Conservation (phyloP, 2,329 filamentous ascomycete species). For the Lachnellula cervina region DNA sequence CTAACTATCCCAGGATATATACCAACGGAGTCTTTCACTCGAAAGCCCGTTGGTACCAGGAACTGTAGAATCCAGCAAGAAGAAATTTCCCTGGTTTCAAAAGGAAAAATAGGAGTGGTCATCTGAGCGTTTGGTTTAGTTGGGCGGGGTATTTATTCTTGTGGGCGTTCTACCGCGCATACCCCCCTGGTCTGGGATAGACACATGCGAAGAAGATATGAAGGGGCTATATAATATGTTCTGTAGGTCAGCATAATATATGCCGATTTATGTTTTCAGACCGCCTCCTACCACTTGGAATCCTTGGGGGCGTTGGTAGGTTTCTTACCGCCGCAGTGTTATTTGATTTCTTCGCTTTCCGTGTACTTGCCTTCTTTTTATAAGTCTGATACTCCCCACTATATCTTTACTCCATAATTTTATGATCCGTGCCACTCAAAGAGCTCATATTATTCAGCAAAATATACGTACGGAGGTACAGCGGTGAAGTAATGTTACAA, state of each 20-base stretch:
- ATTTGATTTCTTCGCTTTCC: too few species aligned
- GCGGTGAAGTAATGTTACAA: too few species aligned
- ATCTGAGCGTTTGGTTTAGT: neutral
- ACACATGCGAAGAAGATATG: neutral
- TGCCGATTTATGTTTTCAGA: too few species aligned
- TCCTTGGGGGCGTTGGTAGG: too few species aligned
- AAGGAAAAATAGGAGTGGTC: constrained; percentile 21
- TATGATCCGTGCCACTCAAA: too few species aligned
- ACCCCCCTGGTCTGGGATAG: neutral
- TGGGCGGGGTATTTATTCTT: neutral
- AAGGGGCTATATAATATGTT: neutral
- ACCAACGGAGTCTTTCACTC: constrained; percentile 56
- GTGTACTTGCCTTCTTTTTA: too few species aligned
- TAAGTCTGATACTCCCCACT: too few species aligned
- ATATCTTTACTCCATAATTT: too few species aligned
- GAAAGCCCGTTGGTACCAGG: constrained; percentile 47
- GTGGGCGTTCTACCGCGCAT: neutral
- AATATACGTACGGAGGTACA: too few species aligned
- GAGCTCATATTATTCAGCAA: too few species aligned
- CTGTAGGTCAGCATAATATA: neutral
- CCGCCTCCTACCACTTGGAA: too few species aligned
- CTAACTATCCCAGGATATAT: constrained; percentile 50
- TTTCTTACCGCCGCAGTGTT: too few species aligned
- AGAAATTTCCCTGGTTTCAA: constrained; percentile 62
- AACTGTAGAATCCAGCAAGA: constrained; percentile 48